Conservation (phyloP, 2,329 filamentous ascomycete genomes). For the Teratosphaeria destructans region DNA sequence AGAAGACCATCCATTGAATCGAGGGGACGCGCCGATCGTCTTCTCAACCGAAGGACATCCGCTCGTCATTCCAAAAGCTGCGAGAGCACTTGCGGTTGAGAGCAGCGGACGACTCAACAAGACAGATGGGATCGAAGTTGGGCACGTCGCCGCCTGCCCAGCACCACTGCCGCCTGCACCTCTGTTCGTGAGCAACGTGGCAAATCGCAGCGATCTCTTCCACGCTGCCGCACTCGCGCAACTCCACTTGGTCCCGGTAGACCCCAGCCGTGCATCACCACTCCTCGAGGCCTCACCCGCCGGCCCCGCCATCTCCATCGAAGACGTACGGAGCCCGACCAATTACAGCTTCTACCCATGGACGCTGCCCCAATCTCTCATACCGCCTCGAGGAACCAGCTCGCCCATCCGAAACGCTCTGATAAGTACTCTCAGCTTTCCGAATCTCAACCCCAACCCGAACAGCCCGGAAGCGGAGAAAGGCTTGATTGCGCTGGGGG, state of each 20-base stretch:
- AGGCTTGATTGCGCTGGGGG: constrained; percentile 22
- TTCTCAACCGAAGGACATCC: constrained; percentile 97
- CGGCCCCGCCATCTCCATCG: constrained; percentile 42
- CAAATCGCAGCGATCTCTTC: constrained; percentile 71
- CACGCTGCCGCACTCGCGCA: constrained; percentile 79
- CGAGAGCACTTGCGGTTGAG: constrained; percentile 1
- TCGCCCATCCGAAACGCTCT: constrained; percentile 58
- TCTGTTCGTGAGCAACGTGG: constrained; percentile 67
- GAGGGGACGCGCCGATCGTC: constrained; percentile 74
- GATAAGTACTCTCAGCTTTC: constrained; percentile 61
- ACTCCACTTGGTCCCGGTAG: constrained; percentile 59
- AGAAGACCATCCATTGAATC: constrained; percentile 74
- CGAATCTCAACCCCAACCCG: constrained; percentile 30
- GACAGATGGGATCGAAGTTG: background rate
- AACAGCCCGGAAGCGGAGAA: background rate
- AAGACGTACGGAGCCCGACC: constrained; percentile 49
- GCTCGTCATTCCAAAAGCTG: constrained; percentile 51
- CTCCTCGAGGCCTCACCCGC: constrained; percentile 43
- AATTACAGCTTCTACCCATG: constrained; percentile 88
- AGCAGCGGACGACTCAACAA: background rate
- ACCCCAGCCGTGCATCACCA: constrained; percentile 29
- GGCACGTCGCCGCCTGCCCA: constrained; percentile 50
- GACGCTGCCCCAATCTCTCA: constrained; percentile 69
- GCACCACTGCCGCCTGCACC: constrained; percentile 48
- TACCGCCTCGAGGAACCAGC: constrained; percentile 70